A percentile compares a stretch with the other conserved stretches of the same genome.
phyloP scores from a whole-genome alignment of 768 basidiomycete genomes.

The Tulasnella sp. region DNA sequence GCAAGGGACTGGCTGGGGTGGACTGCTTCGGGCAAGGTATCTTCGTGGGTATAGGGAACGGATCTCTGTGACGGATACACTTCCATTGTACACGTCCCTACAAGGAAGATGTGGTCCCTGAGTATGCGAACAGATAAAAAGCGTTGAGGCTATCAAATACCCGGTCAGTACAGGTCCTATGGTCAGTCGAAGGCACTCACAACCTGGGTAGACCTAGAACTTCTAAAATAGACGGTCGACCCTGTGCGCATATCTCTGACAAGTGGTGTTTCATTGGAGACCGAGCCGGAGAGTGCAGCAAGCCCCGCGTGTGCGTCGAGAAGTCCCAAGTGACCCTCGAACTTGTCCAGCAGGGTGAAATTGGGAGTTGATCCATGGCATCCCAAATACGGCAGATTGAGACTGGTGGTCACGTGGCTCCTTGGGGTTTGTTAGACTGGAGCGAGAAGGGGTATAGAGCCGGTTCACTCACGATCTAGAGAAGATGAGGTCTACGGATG shows the following conservation, averaged over 20 bases:
- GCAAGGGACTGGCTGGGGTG: background rate
- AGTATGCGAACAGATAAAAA: background rate
- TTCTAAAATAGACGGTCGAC: background rate
- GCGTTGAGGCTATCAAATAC: background rate
- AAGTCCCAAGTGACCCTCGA: background rate
- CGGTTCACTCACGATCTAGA: background rate
- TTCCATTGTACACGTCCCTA: background rate
- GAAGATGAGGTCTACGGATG: background rate
- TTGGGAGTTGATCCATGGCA: background rate
- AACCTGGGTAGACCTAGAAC: no score
- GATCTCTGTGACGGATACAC: background rate
- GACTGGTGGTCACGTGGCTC: background rate
- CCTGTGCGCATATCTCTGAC: background rate
- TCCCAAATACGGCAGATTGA: background rate
- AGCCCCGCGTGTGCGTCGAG: background rate
- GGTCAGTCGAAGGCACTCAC: no score
- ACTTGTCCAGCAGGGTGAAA: background rate
- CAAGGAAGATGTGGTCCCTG: background rate
- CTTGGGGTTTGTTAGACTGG: background rate
- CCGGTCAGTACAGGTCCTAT: background rate
- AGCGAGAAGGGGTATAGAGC: background rate
- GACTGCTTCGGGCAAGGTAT: background rate
- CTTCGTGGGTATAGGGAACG: background rate
- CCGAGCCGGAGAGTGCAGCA: background rate
- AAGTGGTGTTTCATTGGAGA: background rate